Percentiles rank a stretch among this genome's conserved stretches.
Evolutionary conservation across 164 flowering plant species (phyloP).

Genomic region (Echeveria elegans): DNA sequence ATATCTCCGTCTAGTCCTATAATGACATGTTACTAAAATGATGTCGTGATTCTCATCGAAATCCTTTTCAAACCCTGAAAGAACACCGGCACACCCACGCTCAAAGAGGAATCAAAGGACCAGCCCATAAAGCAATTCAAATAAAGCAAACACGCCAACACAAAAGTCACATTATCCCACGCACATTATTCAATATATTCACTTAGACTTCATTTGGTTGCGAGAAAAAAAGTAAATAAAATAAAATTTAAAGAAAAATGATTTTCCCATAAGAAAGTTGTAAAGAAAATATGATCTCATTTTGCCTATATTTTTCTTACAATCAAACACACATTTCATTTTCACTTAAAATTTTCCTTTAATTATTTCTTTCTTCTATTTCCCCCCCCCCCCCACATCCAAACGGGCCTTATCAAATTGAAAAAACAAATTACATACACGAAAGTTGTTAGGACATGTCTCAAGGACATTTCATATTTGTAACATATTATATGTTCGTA

Average conservation of each 20-base stretch:
- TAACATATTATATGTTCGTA: too few relatives aligned
- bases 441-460: not conserved
- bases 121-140: not conserved
- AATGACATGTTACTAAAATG: not conserved
- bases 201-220: too few relatives aligned
- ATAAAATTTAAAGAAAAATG: too few relatives aligned
- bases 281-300: too few relatives aligned
- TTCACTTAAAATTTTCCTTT: too few relatives aligned
- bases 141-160: slow-evolving; percentile 1
- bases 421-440: not conserved
- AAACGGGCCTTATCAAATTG: too few relatives aligned
- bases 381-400: too few relatives aligned
- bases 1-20: not conserved
- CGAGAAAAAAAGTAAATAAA: too few relatives aligned
- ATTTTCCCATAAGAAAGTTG: too few relatives aligned
- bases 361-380: too few relatives aligned
- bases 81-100: slow-evolving; percentile 1
- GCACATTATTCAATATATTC: not conserved
- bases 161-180: slow-evolving; percentile 2
- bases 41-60: not conserved
- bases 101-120: not conserved
- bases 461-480: not conserved
- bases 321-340: too few relatives aligned
- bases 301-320: too few relatives aligned
- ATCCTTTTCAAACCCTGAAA: not conserved